Conservation (phyloP, 805 yeast genomes). For the Ogataea paraovalis region DNA sequence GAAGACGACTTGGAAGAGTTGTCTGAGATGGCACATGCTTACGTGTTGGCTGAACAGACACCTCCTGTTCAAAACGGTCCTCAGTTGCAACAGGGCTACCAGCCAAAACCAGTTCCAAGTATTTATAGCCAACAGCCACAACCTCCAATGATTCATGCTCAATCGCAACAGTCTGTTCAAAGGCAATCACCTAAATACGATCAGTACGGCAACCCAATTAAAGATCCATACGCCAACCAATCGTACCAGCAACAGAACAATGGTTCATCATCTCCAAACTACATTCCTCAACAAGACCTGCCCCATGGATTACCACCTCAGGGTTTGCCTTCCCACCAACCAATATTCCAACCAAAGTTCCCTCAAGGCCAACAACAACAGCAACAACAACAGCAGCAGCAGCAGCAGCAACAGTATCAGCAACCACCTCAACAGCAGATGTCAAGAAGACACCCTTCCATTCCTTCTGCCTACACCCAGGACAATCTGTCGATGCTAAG, state of each 20-base stretch:
- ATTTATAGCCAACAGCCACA: slow-evolving; percentile 12
- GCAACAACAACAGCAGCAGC: slow-evolving; percentile 10
- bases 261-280: slow-evolving; percentile 28
- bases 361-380: slow-evolving; percentile 15
- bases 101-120: slow-evolving; percentile 17
- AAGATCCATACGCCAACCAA: neutral
- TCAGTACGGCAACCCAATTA: slow-evolving; percentile 15
- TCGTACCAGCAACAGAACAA: slow-evolving; percentile 6
- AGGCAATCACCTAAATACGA: slow-evolving; percentile 15
- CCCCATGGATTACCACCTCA: slow-evolving; percentile 34
- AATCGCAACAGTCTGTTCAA: slow-evolving; percentile 17
- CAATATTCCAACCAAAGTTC: slow-evolving; percentile 21
- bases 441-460: slow-evolving; percentile 27
- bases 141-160: slow-evolving; percentile 16
- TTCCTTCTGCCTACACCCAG: slow-evolving; percentile 20
- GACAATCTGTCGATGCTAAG: slow-evolving; percentile 19
- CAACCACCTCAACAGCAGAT: slow-evolving; percentile 5
- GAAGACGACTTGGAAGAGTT: slow-evolving; percentile 30
- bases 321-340: slow-evolving; percentile 31
- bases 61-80: slow-evolving; percentile 14
- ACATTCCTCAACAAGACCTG: slow-evolving; percentile 25
- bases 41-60: slow-evolving; percentile 26
- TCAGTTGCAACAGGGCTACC: slow-evolving; percentile 18
- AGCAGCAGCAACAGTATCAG: slow-evolving; percentile 16
- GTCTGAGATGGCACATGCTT: slow-evolving; percentile 30